These are phyloP conservation scores for Murraya paniculata DNA, from an alignment of 345 rosid genomes.

Conservation along the genomic window DNA sequence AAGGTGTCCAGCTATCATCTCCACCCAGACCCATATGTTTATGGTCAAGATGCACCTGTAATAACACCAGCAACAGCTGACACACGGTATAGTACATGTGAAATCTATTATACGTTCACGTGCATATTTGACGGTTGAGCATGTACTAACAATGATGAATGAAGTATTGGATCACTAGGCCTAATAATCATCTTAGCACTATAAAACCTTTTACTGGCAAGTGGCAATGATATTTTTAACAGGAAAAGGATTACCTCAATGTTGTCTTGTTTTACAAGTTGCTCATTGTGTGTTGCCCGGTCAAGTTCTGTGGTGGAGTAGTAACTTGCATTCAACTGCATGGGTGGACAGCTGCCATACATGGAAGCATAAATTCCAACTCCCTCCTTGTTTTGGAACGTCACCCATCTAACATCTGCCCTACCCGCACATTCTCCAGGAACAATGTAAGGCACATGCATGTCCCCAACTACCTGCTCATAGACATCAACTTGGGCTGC, in stretches of 20 bases:
- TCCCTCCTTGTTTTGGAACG: constrained; percentile 66
- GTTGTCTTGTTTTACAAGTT: constrained; percentile 59
- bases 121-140: too few relatives aligned
- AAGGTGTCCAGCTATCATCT: constrained; percentile 92
- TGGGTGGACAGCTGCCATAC: constrained; percentile 70
- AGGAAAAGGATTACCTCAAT: constrained; percentile 56
- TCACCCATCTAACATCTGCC: constrained; percentile 95
- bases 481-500: constrained; percentile 83
- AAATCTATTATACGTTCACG: neutral
- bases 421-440: constrained; percentile 93
- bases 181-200: neutral
- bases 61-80: constrained; percentile 1
- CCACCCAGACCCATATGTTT: constrained; percentile 89
- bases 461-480: constrained; percentile 52
- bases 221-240: neutral
- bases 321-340: constrained; percentile 95
- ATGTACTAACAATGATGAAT: neutral
- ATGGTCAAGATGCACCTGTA: constrained; percentile 94
- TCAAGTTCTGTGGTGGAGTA: constrained; percentile 66
- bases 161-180: neutral
- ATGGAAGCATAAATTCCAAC: constrained; percentile 78
- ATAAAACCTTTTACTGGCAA: neutral
- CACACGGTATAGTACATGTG: neutral
- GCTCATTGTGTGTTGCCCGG: constrained; percentile 68
- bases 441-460: constrained; percentile 96